A percentile compares a stretch with the other conserved stretches of the same genome.
These are phyloP conservation scores for Leptographium procerum DNA, from an alignment of 2,329 filamentous ascomycete species.

Conservation along the genomic window DNA sequence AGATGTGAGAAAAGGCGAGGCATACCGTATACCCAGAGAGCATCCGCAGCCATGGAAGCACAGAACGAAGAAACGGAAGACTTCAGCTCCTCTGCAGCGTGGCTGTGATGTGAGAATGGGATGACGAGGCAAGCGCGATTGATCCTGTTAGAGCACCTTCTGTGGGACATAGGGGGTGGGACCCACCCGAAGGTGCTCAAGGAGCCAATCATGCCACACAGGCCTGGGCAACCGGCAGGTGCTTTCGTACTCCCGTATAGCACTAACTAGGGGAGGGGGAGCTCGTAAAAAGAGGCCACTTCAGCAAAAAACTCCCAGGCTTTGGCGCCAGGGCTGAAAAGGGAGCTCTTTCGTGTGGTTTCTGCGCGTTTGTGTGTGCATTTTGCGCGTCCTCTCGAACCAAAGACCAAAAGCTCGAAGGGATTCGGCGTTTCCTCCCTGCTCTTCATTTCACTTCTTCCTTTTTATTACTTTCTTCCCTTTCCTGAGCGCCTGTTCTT, in stretches of 20 bases:
- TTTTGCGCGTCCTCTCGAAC: neutral
- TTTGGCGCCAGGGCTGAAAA: neutral
- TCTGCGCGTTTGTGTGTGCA: neutral
- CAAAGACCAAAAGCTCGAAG: neutral
- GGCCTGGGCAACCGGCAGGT: neutral
- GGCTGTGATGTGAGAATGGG: neutral
- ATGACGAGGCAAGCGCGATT: neutral
- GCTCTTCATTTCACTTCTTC: neutral
- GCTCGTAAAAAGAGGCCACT: neutral
- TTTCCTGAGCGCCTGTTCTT: neutral
- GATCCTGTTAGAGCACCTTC: neutral
- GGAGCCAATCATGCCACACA: neutral
- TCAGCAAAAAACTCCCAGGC: neutral
- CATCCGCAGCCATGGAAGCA: no score
- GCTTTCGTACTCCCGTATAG: neutral
- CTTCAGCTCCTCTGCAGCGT: neutral
- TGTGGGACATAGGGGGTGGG: neutral
- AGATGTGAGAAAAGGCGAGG: no score
- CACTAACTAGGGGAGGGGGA: neutral
- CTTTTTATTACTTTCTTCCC: neutral
- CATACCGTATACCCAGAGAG: no score
- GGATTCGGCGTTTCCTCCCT: neutral
- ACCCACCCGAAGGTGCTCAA: neutral
- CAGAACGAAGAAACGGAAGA: neutral
- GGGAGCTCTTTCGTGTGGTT: neutral